These are phyloP conservation scores for Camellia japonica DNA, from an alignment of 148 eudicot species.

Conservation along the genomic window DNA sequence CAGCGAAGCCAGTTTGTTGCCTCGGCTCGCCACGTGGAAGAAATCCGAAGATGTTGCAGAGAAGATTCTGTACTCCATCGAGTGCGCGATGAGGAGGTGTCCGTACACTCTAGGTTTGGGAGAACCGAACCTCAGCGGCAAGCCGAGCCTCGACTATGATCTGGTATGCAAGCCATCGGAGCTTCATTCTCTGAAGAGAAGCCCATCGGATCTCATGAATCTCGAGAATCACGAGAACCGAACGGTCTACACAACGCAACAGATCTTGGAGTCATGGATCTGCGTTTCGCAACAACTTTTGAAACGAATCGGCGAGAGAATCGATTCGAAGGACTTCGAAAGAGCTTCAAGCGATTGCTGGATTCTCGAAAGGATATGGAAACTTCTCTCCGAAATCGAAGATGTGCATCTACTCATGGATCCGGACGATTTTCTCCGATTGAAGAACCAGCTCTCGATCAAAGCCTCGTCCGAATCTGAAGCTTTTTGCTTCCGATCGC, in stretches of 20 bases:
- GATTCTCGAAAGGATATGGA: slow-evolving; percentile 61
- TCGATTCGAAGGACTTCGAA: slow-evolving; percentile 23
- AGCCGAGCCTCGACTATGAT: slow-evolving; percentile 73
- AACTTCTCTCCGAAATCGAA: slow-evolving; percentile 45
- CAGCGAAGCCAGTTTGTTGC: slow-evolving; percentile 55
- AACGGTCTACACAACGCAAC: slow-evolving; percentile 50
- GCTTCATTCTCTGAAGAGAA: slow-evolving; percentile 51
- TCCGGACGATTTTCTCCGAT: slow-evolving; percentile 55
- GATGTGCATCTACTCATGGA: slow-evolving; percentile 63
- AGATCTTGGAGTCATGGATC: slow-evolving; percentile 73
- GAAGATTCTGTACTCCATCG: slow-evolving; percentile 53
- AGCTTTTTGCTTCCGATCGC: slow-evolving; percentile 63
- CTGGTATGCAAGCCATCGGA: slow-evolving; percentile 54
- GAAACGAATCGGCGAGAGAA: slow-evolving; percentile 26
- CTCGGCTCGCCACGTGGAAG: slow-evolving; percentile 63
- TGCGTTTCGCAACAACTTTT: slow-evolving; percentile 33
- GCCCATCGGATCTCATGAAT: slow-evolving; percentile 26
- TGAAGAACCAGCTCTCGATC: slow-evolving; percentile 54
- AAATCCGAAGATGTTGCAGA: slow-evolving; percentile 40
- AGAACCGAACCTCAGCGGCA: slow-evolving; percentile 61
- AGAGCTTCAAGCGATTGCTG: slow-evolving; percentile 55
- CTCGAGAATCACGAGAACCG: slow-evolving; percentile 45
- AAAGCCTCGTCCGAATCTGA: slow-evolving; percentile 46
- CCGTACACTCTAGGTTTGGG: slow-evolving; percentile 70
- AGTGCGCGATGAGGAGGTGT: slow-evolving; percentile 54